Conservation (phyloP, 495 filamentous ascomycete genomes). For the Cenococcum geophilum region DNA sequence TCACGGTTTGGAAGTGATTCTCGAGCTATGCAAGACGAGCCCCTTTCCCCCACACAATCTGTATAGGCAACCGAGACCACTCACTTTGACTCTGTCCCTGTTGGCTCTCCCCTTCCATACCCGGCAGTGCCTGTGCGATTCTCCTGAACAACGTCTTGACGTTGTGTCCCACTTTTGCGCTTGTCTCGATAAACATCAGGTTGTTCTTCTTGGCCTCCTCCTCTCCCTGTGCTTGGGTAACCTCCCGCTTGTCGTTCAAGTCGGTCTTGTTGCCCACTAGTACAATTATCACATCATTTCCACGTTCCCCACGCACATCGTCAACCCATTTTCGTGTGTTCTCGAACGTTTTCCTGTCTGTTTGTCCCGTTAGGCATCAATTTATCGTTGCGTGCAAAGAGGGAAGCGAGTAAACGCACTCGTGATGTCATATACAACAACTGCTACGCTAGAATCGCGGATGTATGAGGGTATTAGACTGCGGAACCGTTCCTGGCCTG, state of each 20-base stretch:
- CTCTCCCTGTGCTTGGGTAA: slow-evolving; percentile 89
- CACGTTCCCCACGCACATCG: slow-evolving; percentile 91
- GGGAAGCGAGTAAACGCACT: slow-evolving; percentile 43
- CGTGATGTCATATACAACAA: slow-evolving; percentile 98
- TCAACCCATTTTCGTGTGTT: slow-evolving; percentile 99
- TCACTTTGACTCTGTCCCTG: slow-evolving; percentile 42
- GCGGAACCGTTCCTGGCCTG: slow-evolving; percentile 94
- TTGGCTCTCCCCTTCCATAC: slow-evolving; percentile 72
- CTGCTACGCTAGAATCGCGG: slow-evolving; percentile 90
- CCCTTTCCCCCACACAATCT: not conserved
- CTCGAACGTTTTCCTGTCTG: slow-evolving; percentile 86
- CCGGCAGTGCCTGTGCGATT: slow-evolving; percentile 95
- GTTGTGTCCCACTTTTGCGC: slow-evolving; percentile 95
- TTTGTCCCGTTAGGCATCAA: not conserved
- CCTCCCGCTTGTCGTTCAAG: slow-evolving; percentile 93
- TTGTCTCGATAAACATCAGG: slow-evolving; percentile 97
- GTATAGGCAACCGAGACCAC: slow-evolving; percentile 12
- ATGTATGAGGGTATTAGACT: slow-evolving; percentile 97
- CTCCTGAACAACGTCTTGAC: slow-evolving; percentile 94
- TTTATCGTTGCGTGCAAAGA: not conserved
- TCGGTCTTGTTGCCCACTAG: slow-evolving; percentile 99
- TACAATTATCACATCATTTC: slow-evolving; percentile 97
- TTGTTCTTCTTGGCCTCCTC: slow-evolving; percentile 98
- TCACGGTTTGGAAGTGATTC: slow-evolving; percentile 4
- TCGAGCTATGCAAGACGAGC: not conserved